These are phyloP conservation scores for Cryptococcus sp. DNA, from an alignment of 1,284 basidiomycete species.

Conservation along the genomic window DNA sequence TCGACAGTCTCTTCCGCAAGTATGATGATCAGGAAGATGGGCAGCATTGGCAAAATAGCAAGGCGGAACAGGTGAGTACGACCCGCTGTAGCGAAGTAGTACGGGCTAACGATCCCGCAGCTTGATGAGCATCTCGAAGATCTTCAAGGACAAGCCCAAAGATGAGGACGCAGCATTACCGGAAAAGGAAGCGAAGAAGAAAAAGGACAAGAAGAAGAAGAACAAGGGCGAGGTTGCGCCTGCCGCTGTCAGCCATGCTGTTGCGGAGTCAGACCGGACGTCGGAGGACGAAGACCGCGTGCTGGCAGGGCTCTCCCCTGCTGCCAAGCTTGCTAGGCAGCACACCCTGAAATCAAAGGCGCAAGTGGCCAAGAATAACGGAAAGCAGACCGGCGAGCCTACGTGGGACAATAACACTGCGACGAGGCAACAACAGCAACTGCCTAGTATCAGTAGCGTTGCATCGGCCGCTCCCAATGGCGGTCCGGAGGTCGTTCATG, in stretches of 20 bases:
- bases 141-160: slow-evolving; percentile 86
- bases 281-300: slow-evolving; percentile 55
- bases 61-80: slow-evolving; percentile 65
- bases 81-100: slow-evolving; percentile 9
- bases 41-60: slow-evolving; percentile 88
- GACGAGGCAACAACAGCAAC: slow-evolving; percentile 52
- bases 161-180: slow-evolving; percentile 57
- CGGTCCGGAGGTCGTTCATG: slow-evolving; percentile 29
- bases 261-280: slow-evolving; percentile 77
- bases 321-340: slow-evolving; percentile 85
- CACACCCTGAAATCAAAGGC: slow-evolving; percentile 73
- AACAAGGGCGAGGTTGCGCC: slow-evolving; percentile 60
- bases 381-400: slow-evolving; percentile 31
- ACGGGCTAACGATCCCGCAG: slow-evolving; percentile 39
- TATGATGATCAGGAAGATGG: slow-evolving; percentile 96
- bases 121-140: slow-evolving; percentile 85
- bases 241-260: slow-evolving; percentile 77
- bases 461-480: slow-evolving; percentile 51
- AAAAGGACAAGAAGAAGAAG: slow-evolving; percentile 56
- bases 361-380: slow-evolving; percentile 59
- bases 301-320: slow-evolving; percentile 81
- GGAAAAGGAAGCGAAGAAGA: slow-evolving; percentile 60
- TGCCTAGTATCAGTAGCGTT: slow-evolving; percentile 15
- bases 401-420: slow-evolving; percentile 81
- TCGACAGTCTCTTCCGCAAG: slow-evolving; percentile 96